Evolutionary conservation across 2,329 filamentous ascomycete species (phyloP).

Genomic region (Trichoderma citrinoviride): DNA sequence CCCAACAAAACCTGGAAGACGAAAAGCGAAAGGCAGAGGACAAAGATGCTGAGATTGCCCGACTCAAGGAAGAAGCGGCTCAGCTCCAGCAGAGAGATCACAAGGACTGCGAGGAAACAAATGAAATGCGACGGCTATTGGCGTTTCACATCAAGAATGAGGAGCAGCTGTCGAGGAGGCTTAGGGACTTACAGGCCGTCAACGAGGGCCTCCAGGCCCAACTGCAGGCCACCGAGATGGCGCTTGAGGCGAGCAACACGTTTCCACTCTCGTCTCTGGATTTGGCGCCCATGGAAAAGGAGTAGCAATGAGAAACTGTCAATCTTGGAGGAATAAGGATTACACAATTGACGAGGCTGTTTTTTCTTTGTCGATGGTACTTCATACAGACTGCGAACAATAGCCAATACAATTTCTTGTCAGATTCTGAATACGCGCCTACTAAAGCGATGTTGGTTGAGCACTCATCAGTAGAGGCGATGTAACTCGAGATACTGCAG

Average conservation of each 20-base stretch:
- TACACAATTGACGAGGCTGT: neutral
- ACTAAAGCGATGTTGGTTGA: neutral
- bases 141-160: constrained; percentile 15
- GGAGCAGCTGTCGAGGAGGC: constrained; percentile 5
- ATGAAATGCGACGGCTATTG: constrained; percentile 5
- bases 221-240: neutral
- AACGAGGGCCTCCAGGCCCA: constrained; percentile 9
- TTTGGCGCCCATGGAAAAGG: neutral
- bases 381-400: too few relatives aligned
- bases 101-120: neutral
- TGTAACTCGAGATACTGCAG: rapidly evolving
- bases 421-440: neutral
- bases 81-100: neutral
- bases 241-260: neutral
- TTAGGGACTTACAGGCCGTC: constrained; percentile 4
- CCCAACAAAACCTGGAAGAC: neutral
- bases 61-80: neutral
- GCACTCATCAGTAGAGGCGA: neutral
- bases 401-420: neutral
- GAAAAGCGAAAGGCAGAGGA: neutral
- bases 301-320: neutral
- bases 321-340: neutral
- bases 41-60: neutral
- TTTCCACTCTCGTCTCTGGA: neutral
- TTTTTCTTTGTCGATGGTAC: neutral